Conservation (phyloP, 2,329 filamentous ascomycete species). For the Pseudocercospora crystallina region DNA sequence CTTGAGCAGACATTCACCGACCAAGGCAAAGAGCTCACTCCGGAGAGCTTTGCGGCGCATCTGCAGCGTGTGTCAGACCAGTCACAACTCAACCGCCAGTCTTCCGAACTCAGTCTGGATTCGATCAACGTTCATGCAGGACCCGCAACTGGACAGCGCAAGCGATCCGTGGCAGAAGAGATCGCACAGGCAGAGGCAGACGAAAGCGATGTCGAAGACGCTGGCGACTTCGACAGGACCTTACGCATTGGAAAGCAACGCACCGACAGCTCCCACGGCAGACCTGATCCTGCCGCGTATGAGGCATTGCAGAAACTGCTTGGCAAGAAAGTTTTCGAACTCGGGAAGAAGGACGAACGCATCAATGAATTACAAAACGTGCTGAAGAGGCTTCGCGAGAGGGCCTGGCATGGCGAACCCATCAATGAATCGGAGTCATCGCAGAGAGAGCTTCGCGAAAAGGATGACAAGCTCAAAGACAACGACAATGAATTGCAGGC, state of each 20-base stretch:
- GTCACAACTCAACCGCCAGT: constrained; percentile 5
- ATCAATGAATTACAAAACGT: too few relatives aligned
- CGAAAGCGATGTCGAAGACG: neutral
- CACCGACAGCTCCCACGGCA: neutral
- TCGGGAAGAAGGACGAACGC: too few relatives aligned
- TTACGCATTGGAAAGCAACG: too few relatives aligned
- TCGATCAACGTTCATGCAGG: neutral
- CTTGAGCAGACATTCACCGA: constrained; percentile 6
- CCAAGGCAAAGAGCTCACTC: constrained; percentile 10
- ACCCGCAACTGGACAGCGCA: constrained; percentile 1
- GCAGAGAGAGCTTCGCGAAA: neutral
- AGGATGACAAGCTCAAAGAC: too few relatives aligned
- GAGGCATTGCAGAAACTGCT: neutral
- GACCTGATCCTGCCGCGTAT: neutral
- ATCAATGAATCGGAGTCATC: too few relatives aligned
- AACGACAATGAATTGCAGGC: too few relatives aligned
- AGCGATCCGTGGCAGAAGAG: constrained; percentile 5
- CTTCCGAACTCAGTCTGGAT: constrained; percentile 4
- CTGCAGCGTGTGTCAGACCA: constrained; percentile 11
- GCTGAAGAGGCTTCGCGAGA: too few relatives aligned
- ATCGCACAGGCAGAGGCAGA: constrained; percentile 1
- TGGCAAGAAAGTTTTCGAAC: too few relatives aligned
- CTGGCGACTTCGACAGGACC: neutral
- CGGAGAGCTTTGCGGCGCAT: constrained; percentile 10
- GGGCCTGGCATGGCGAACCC: too few relatives aligned